These are phyloP conservation scores for Aureobasidium sp. DNA, from an alignment of 2,329 filamentous ascomycete genomes.

Conservation along the genomic window DNA sequence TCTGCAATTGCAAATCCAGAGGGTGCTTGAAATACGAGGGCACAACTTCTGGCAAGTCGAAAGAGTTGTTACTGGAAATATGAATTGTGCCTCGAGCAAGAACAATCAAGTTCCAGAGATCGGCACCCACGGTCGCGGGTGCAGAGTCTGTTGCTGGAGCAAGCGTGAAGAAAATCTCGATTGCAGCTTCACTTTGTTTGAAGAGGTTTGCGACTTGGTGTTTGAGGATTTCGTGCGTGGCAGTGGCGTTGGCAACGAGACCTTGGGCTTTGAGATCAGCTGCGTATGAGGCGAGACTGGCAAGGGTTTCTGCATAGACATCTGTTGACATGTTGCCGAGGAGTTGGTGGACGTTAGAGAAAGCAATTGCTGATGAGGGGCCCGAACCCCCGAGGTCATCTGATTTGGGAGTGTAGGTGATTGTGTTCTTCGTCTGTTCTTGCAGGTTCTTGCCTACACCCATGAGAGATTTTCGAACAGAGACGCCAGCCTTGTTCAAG, in stretches of 20 bases:
- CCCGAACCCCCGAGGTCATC: slow-evolving; percentile 28
- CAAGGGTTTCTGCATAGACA: slow-evolving; percentile 20
- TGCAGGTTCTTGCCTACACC: slow-evolving; percentile 28
- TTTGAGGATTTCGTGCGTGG: slow-evolving; percentile 17
- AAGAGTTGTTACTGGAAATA: slow-evolving; percentile 19
- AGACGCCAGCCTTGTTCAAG: slow-evolving; percentile 23
- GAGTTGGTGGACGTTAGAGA: slow-evolving; percentile 29
- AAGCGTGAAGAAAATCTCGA: slow-evolving; percentile 31
- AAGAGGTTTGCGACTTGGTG: slow-evolving; percentile 23
- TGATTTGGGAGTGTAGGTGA: slow-evolving; percentile 18
- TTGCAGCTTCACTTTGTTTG: slow-evolving; percentile 18
- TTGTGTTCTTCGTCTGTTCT: slow-evolving; percentile 14
- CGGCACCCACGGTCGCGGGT: slow-evolving; percentile 23
- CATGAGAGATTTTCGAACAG: slow-evolving; percentile 17
- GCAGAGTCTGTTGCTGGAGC: slow-evolving; percentile 19
- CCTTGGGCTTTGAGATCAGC: slow-evolving; percentile 14
- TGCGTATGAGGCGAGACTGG: slow-evolving; percentile 26
- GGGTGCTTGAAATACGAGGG: slow-evolving; percentile 35
- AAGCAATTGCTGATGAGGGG: slow-evolving; percentile 30
- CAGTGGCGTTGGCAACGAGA: slow-evolving; percentile 18
- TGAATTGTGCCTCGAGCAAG: slow-evolving; percentile 21
- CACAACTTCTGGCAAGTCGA: slow-evolving; percentile 31
- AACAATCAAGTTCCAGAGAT: slow-evolving; percentile 30
- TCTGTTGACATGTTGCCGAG: slow-evolving; percentile 23
- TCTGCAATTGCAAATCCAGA: slow-evolving; percentile 29